Evolutionary conservation across 2,329 filamentous ascomycete species (phyloP).

Genomic region (Neofusicoccum parvum): DNA sequence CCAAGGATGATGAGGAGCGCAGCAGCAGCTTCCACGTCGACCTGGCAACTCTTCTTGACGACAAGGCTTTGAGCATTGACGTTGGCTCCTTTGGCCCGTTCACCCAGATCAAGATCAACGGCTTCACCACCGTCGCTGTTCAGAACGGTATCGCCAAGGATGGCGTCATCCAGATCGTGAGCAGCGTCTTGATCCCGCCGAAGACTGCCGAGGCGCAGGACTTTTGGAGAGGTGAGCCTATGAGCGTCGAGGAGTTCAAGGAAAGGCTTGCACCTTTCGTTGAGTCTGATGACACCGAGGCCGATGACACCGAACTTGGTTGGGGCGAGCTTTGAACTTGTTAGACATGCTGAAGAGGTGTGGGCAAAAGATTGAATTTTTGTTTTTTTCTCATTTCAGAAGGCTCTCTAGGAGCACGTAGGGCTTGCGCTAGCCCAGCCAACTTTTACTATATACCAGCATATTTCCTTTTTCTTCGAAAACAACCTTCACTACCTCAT

Average conservation of each 20-base stretch:
- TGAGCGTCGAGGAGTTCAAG: slow-evolving; percentile 64
- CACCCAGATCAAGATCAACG: slow-evolving; percentile 75
- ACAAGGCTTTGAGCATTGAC: slow-evolving; percentile 70
- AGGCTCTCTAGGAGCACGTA: not conserved
- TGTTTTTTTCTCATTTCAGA: not conserved
- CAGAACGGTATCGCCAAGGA: slow-evolving; percentile 74
- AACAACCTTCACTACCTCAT: not conserved
- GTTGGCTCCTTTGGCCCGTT: slow-evolving; percentile 69
- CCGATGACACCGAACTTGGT: not conserved
- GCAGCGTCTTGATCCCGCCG: slow-evolving; percentile 75
- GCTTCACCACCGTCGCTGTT: slow-evolving; percentile 64
- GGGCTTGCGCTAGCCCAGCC: not conserved
- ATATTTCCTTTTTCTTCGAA: not conserved
- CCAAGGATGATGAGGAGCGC: not conserved
- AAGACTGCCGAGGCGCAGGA: slow-evolving; percentile 48
- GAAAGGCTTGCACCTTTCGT: slow-evolving; percentile 47
- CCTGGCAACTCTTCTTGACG: slow-evolving; percentile 70
- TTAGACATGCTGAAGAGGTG: not conserved
- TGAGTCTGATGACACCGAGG: slow-evolving; percentile 24
- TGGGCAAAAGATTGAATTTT: not conserved
- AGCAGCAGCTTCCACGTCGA: slow-evolving; percentile 57
- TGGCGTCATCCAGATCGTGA: slow-evolving; percentile 79
- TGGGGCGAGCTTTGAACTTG: slow-evolving; percentile 15
- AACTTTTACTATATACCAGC: slow-evolving; percentile 1
- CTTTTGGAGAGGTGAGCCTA: slow-evolving; percentile 39